phyloP scores from a whole-genome alignment of 129 eudicot genomes.

The Escallonia rubra region DNA sequence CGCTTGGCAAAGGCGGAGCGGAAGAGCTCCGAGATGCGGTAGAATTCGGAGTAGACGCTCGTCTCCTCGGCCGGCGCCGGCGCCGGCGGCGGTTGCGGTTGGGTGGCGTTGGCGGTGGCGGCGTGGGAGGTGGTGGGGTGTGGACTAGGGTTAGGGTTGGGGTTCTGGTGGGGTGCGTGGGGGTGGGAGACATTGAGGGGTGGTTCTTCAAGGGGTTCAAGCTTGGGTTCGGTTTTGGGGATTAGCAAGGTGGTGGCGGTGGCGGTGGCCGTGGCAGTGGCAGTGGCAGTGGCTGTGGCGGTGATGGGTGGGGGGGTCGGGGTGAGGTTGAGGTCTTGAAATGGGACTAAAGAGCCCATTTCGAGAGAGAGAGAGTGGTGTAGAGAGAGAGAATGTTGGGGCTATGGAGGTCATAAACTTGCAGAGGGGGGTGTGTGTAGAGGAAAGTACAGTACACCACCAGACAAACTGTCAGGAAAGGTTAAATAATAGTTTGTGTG shows the following conservation, averaged over 20 bases:
- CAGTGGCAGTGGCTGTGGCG: neutral
- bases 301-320: conserved; percentile 25
- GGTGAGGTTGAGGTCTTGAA: conserved; percentile 40
- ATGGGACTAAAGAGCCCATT: conserved; percentile 48
- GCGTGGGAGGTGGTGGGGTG: neutral
- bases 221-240: conserved; percentile 56
- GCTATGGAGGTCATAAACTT: neutral
- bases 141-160: conserved; percentile 11
- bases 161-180: neutral
- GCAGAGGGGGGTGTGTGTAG: neutral
- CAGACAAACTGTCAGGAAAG: neutral
- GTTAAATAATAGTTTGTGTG: no score
- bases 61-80: neutral
- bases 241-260: neutral
- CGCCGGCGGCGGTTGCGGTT: neutral
- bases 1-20: conserved; percentile 38
- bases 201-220: conserved; percentile 39
- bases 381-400: neutral
- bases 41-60: conserved; percentile 33
- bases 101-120: neutral
- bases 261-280: conserved; percentile 7
- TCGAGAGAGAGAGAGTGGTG: neutral
- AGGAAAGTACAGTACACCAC: neutral
- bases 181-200: conserved; percentile 16
- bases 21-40: conserved; percentile 51